Percentiles rank a stretch among this genome's conserved stretches.
Conservation (phyloP, 2,329 filamentous ascomycete genomes). For the Trichoderma lentiforme region DNA sequence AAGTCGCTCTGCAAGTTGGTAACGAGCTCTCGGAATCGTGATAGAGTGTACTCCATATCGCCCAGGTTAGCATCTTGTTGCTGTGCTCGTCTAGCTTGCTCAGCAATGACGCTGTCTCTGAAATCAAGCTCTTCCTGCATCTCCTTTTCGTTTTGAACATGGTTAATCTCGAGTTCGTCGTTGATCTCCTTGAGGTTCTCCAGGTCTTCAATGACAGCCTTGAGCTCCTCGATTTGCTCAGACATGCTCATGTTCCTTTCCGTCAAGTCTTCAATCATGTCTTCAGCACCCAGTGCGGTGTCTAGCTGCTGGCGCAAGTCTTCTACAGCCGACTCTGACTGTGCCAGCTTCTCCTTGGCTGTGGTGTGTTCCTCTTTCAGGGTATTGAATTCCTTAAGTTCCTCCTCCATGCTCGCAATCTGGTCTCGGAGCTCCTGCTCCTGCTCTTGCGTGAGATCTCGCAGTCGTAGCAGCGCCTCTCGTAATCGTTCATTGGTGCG, state of each 20-base stretch:
- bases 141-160: constrained; percentile 89
- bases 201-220: constrained; percentile 77
- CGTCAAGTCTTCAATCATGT: constrained; percentile 89
- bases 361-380: constrained; percentile 68
- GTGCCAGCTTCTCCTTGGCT: constrained; percentile 68
- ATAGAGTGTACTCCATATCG: constrained; percentile 86
- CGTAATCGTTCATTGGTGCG: constrained; percentile 82
- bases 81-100: constrained; percentile 68
- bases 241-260: constrained; percentile 81
- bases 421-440: constrained; percentile 76
- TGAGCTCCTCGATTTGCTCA: constrained; percentile 79
- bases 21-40: constrained; percentile 84
- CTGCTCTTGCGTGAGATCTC: constrained; percentile 82
- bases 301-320: constrained; percentile 90
- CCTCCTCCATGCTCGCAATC: constrained; percentile 69
- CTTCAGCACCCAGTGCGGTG: constrained; percentile 80
- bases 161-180: constrained; percentile 90
- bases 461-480: constrained; percentile 77
- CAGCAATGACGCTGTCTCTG: constrained; percentile 78
- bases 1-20: constrained; percentile 80
- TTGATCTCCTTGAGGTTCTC: constrained; percentile 89
- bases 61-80: constrained; percentile 78
- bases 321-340: constrained; percentile 72
- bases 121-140: constrained; percentile 91
- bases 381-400: constrained; percentile 63